A percentile compares a stretch with the other conserved stretches of the same genome.
phyloP scores from a whole-genome alignment of 805 yeast genomes.

The Saccharomycopsis sp. region DNA sequence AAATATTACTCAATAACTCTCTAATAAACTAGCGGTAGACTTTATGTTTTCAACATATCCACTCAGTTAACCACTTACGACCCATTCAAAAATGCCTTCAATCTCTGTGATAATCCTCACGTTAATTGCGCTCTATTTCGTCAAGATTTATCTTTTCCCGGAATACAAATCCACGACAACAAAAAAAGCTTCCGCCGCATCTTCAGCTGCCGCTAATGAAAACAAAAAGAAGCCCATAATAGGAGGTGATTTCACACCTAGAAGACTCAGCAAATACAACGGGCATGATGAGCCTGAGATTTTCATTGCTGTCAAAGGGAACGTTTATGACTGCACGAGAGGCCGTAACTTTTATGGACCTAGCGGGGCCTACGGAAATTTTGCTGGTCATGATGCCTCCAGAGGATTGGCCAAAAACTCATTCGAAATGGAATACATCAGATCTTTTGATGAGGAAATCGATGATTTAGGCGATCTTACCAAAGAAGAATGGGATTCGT shows the following conservation, averaged over 20 bases:
- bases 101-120: constrained; percentile 1
- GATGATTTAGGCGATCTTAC: constrained; percentile 62
- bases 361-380: constrained; percentile 87
- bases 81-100: not conserved
- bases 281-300: constrained; percentile 76
- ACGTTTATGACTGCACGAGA: constrained; percentile 72
- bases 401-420: constrained; percentile 87
- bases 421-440: constrained; percentile 63
- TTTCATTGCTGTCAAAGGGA: constrained; percentile 81
- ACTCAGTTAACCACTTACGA: not conserved
- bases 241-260: constrained; percentile 60
- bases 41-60: too few species aligned
- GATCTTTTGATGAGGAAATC: constrained; percentile 67
- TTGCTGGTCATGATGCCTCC: constrained; percentile 95
- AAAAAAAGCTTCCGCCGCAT: constrained; percentile 1
- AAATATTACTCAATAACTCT: too few species aligned
- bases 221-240: constrained; percentile 32
- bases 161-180: not conserved
- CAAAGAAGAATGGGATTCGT: constrained; percentile 52
- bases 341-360: constrained; percentile 92
- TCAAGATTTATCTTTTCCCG: constrained; percentile 1
- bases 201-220: not conserved
- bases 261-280: constrained; percentile 63
- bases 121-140: constrained; percentile 1
- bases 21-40: too few species aligned